Conservation (phyloP, 75 land plant genomes). For the Ceratopteris richardii region DNA sequence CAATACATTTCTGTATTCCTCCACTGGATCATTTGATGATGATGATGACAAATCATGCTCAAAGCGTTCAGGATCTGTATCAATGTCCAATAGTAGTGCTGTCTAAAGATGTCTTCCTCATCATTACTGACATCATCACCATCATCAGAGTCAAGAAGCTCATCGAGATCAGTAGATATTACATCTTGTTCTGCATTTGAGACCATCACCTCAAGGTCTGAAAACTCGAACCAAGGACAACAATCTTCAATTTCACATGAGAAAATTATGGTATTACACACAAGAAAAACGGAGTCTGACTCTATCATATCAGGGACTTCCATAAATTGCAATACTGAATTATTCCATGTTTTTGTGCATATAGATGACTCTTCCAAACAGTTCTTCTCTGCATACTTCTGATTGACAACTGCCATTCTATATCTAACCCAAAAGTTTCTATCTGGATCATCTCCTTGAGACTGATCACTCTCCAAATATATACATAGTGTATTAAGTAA, state of each 20-base stretch:
- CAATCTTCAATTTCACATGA: constrained; percentile 94
- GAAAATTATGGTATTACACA: constrained; percentile 86
- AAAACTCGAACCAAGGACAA: no score
- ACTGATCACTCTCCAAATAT: constrained; percentile 92
- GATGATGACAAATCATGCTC: constrained; percentile 30
- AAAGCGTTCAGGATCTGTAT: constrained; percentile 48
- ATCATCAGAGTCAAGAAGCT: constrained; percentile 89
- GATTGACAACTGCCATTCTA: constrained; percentile 90
- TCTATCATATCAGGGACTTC: constrained; percentile 96
- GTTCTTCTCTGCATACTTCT: constrained; percentile 74
- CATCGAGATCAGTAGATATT: constrained; percentile 93
- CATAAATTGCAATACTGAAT: constrained; percentile 99
- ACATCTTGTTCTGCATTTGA: constrained; percentile 98
- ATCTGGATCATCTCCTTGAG: constrained; percentile 81
- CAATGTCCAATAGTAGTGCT: constrained; percentile 69
- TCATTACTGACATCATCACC: constrained; percentile 90
- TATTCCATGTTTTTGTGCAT: constrained; percentile 99
- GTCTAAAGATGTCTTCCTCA: constrained; percentile 94
- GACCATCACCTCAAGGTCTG: constrained; percentile 73
- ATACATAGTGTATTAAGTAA: constrained; percentile 92
- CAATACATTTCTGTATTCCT: constrained; percentile 34
- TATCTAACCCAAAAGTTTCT: constrained; percentile 95
- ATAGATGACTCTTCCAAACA: constrained; percentile 98
- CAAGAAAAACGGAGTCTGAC: constrained; percentile 83
- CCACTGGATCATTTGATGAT: constrained; percentile 17